These are phyloP conservation scores for Skeletonema menzelii DNA, from an alignment of 108 stramenopile genomes.

Conservation along the genomic window DNA sequence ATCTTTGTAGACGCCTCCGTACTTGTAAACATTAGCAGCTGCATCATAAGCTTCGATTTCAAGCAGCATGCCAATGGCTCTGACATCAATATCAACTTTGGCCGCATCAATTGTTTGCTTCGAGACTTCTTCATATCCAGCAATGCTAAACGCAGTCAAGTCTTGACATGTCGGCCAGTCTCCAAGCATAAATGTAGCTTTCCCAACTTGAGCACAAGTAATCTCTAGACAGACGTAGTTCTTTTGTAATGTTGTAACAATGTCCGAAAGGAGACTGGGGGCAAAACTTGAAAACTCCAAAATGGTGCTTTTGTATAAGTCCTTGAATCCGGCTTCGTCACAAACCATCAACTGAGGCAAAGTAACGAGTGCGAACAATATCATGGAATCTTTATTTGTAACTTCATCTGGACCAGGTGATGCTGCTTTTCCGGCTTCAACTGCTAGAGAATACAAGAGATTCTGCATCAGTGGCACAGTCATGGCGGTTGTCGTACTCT, in stretches of 20 bases:
- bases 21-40: slow-evolving; percentile 53
- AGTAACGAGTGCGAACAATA: background rate
- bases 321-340: slow-evolving; percentile 34
- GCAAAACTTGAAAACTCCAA: slow-evolving; percentile 7
- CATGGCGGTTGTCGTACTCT: slow-evolving; percentile 37
- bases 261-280: slow-evolving; percentile 5
- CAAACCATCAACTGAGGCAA: slow-evolving; percentile 55
- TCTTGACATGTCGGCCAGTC: slow-evolving; percentile 8
- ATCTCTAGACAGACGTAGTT: slow-evolving; percentile 56
- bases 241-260: slow-evolving; percentile 38
- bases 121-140: slow-evolving; percentile 27
- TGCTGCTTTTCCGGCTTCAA: background rate
- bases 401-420: background rate
- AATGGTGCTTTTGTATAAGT: slow-evolving; percentile 30
- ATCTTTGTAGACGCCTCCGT: slow-evolving; percentile 50
- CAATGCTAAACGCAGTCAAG: slow-evolving; percentile 29
- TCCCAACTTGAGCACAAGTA: slow-evolving; percentile 53
- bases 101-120: background rate
- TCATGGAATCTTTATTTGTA: background rate
- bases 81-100: slow-evolving; percentile 60
- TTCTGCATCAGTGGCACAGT: slow-evolving; percentile 65
- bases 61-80: slow-evolving; percentile 46
- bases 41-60: slow-evolving; percentile 36
- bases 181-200: background rate
- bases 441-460: slow-evolving; percentile 57